Evolutionary conservation across 768 basidiomycete species (phyloP), one percentile per base, ranked within the genome.

Genomic region (Leccinum variicolor): DNA sequence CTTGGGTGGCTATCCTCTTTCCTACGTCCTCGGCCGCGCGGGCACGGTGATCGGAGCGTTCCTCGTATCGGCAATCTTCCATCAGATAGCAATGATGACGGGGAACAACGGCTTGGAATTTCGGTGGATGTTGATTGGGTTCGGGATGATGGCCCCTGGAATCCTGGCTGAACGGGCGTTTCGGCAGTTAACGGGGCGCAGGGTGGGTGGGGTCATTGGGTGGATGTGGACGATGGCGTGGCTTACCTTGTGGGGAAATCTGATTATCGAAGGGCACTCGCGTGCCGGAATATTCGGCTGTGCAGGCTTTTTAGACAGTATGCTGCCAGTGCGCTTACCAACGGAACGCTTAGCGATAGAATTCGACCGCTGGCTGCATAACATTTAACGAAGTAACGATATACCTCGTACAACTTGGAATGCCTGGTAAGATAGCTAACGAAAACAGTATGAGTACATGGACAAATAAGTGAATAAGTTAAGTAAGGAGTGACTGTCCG

Each of bases 41-140:
- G 84, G 81, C 2, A 73, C 69, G 1, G 70, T 87, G 3, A 41
- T 88, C 2, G 84, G 85, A 9, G 77, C 78, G 6, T 89, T 88
- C 65, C 57, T 81, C 1, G 65, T 79, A 4, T 89, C 87, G 0
- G 85, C 76, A 2, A 34, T 84, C 9, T 65, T 87, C 15, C 88
- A 89, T 58, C 74, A 82, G 54, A 47, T 79, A 8, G 78, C 77
- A 6, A 47, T 82, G 50, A 81, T 80, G 76, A 77, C 79, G 1
- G 73, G 84, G 75, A 78, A 80, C 2, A 66, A 71, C 8, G 79
- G 76, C 6, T 69, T 74, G 1, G 81, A 84, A 28, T 72, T 79
- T n/a, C 53, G 56, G 60, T 55, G 64, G 28, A 74, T 82, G 43
- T 66, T 73, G 0, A 76, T 79, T 1, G 83, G 81, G 57, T 89